These are phyloP conservation scores for Favolaschia claudopus DNA, from an alignment of 768 basidiomycete species.

Conservation along the genomic window DNA sequence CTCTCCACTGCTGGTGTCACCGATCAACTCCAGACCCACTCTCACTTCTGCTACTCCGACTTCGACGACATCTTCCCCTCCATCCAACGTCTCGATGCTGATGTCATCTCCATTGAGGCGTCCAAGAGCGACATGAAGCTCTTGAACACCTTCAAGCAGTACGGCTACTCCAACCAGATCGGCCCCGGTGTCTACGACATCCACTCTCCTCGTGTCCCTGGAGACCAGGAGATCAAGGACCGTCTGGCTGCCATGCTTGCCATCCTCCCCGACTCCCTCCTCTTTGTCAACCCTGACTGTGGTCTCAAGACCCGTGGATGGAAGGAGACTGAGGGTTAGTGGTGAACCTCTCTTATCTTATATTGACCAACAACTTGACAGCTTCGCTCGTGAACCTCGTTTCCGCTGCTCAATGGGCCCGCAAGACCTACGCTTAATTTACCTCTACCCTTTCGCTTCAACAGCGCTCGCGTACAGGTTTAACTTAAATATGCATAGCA, in stretches of 20 bases:
- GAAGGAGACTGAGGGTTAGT: constrained; percentile 90
- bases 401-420: constrained; percentile 92
- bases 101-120: constrained; percentile 98
- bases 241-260: constrained; percentile 85
- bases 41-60: constrained; percentile 99
- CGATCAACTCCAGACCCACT: constrained; percentile 95
- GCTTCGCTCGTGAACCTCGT: constrained; percentile 88
- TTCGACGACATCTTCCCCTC: constrained; percentile 99
- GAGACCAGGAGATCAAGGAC: constrained; percentile 92
- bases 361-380: constrained; percentile 29
- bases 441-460: constrained; percentile 75
- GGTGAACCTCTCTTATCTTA: constrained; percentile 1
- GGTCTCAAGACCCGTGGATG: constrained; percentile 99
- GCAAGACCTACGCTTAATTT: constrained; percentile 77
- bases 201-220: constrained; percentile 98
- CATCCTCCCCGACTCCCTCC: constrained; percentile 80
- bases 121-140: constrained; percentile 99
- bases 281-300: constrained; percentile 97
- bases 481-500: constrained; percentile 42
- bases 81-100: constrained; percentile 95
- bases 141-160: constrained; percentile 91
- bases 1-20: constrained; percentile 95
- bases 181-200: constrained; percentile 99
- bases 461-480: constrained; percentile 84
- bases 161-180: constrained; percentile 96